Evolutionary conservation across 352 stramenopile species (phyloP).

Genomic region (Plasmopara muralis): DNA sequence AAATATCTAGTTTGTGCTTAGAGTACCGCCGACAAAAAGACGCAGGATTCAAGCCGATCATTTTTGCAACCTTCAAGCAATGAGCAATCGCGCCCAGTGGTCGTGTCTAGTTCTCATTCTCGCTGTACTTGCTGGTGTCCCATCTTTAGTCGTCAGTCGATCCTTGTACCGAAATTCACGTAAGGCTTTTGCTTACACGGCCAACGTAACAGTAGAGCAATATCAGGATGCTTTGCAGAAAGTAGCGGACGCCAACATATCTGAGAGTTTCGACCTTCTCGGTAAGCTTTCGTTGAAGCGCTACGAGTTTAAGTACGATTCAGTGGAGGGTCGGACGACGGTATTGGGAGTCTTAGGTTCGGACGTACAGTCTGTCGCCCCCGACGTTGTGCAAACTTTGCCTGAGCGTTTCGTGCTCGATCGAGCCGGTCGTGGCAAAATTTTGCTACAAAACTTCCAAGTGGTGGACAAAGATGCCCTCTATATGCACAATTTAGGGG

Average conservation of each 20-base stretch:
- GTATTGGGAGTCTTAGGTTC: constrained; percentile 68
- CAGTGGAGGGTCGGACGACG: constrained; percentile 41
- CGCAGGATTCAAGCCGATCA: too few relatives aligned
- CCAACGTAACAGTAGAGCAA: constrained; percentile 38
- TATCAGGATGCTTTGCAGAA: constrained; percentile 49
- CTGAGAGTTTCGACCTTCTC: constrained; percentile 41
- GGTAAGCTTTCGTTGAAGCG: constrained; percentile 45
- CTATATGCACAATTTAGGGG: too few relatives aligned
- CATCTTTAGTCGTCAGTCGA: constrained; percentile 2
- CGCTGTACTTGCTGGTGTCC: constrained; percentile 1
- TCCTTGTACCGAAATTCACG: constrained; percentile 26
- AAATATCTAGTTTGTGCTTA: too few relatives aligned
- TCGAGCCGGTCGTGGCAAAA: constrained; percentile 39
- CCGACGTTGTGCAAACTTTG: constrained; percentile 66
- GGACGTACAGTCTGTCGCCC: constrained; percentile 48
- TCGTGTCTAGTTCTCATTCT: background rate
- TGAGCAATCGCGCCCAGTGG: too few relatives aligned
- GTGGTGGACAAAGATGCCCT: too few relatives aligned
- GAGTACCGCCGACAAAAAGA: too few relatives aligned
- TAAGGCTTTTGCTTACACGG: background rate
- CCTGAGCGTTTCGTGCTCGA: constrained; percentile 52
- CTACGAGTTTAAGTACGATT: constrained; percentile 81
- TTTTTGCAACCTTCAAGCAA: too few relatives aligned
- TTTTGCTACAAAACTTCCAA: too few relatives aligned
- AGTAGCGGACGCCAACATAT: constrained; percentile 34